phyloP scores from a whole-genome alignment of 331 rosid species.

The Stylosanthes scabra region DNA sequence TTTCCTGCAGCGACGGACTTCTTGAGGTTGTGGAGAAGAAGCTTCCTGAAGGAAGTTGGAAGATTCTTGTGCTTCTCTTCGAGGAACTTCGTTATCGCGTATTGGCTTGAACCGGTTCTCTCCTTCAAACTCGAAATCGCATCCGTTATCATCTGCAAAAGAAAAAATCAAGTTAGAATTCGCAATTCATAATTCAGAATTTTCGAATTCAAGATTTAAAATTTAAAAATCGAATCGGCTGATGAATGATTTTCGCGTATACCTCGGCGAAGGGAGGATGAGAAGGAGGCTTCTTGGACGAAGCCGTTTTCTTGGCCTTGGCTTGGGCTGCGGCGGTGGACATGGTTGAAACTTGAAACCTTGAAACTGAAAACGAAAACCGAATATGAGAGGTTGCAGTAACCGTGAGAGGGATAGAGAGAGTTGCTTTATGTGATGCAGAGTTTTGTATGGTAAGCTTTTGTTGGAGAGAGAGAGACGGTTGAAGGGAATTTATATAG shows the following conservation, averaged over 20 bases:
- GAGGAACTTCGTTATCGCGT: constrained; percentile 75
- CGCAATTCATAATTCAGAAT: neutral
- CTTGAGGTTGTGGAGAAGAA: constrained; percentile 63
- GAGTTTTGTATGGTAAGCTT: too few relatives aligned
- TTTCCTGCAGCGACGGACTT: constrained; percentile 66
- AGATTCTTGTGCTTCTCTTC: constrained; percentile 73
- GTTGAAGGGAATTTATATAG: constrained; percentile 42
- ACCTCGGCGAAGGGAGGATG: constrained; percentile 82
- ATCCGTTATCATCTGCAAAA: constrained; percentile 67
- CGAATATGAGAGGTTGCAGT: neutral
- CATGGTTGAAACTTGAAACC: constrained; percentile 39
- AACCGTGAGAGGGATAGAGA: constrained; percentile 32
- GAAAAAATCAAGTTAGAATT: neutral
- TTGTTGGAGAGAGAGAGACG: neutral
- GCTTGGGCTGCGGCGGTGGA: constrained; percentile 28
- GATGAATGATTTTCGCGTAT: neutral
- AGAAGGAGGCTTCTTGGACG: constrained; percentile 54
- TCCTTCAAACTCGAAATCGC: constrained; percentile 74
- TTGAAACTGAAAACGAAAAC: too few relatives aligned
- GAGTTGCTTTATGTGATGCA: neutral
- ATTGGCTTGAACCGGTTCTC: constrained; percentile 86
- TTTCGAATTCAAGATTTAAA: neutral
- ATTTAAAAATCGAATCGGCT: neutral
- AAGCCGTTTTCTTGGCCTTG: constrained; percentile 54
- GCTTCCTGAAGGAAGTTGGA: constrained; percentile 68